Percentiles rank a stretch among this genome's conserved stretches.
Evolutionary conservation across 2,329 filamentous ascomycete genomes (phyloP).

Genomic region (Verticillium albo-atrum): DNA sequence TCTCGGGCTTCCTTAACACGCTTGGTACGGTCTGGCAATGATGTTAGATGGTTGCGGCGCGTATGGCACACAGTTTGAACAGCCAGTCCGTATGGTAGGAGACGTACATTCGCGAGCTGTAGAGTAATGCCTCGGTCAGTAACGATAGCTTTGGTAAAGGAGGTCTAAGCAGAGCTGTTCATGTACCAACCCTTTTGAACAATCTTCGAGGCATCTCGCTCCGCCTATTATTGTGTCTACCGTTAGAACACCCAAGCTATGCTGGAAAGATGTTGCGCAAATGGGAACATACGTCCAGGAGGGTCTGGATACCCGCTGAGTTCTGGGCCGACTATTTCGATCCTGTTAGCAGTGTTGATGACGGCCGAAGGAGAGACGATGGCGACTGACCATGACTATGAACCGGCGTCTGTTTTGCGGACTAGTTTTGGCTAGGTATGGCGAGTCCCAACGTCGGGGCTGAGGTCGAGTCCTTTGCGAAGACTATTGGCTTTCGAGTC

Average conservation of each 20-base stretch:
- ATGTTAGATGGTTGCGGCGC: neutral
- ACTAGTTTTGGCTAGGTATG: neutral
- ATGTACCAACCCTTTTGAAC: slow-evolving; percentile 78
- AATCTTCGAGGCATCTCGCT: slow-evolving; percentile 98
- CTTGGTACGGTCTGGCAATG: slow-evolving; percentile 67
- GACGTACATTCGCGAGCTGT: slow-evolving; percentile 81
- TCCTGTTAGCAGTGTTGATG: neutral
- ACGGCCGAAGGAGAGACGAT: neutral
- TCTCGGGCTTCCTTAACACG: slow-evolving; percentile 93
- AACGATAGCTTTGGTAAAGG: neutral
- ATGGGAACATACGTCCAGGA: slow-evolving; percentile 79
- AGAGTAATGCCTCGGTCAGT: neutral
- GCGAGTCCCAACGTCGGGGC: no score
- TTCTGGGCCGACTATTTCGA: slow-evolving; percentile 83
- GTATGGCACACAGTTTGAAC: neutral
- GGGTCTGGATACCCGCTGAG: slow-evolving; percentile 95
- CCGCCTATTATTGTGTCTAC: slow-evolving; percentile 57
- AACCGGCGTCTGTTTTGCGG: neutral
- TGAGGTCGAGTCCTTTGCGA: no score
- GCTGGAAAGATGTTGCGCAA: neutral
- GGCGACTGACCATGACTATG: neutral
- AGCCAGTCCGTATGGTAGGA: no score
- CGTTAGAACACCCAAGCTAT: neutral
- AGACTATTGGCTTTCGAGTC: no score
- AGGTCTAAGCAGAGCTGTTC: no score